These are phyloP conservation scores for Xylogone sp. DNA, from an alignment of 2,329 filamentous ascomycete genomes.

Conservation along the genomic window DNA sequence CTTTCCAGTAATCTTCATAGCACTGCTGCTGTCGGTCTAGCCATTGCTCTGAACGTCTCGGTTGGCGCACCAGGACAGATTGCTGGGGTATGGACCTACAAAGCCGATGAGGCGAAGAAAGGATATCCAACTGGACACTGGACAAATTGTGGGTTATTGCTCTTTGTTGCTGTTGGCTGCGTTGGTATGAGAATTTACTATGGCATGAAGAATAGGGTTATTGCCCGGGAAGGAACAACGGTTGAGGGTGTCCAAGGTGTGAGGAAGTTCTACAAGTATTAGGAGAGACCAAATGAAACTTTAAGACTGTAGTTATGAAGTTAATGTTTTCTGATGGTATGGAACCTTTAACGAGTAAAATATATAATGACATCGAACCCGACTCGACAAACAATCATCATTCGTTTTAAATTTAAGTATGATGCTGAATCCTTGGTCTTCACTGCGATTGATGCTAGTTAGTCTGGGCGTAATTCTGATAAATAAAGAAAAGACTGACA, in stretches of 20 bases:
- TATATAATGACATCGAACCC: no score
- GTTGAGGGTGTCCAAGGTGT: not conserved
- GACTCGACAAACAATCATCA: no score
- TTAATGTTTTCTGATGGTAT: no score
- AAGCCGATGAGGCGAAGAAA: conserved; percentile 50
- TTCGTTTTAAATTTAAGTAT: no score
- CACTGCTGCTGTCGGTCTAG: conserved; percentile 62
- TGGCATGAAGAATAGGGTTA: conserved; percentile 37
- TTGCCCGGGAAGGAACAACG: conserved; percentile 4
- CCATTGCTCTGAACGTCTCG: conserved; percentile 67
- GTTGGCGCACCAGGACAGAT: conserved; percentile 69
- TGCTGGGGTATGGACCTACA: conserved; percentile 71
- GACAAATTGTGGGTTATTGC: conserved; percentile 57
- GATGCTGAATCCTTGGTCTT: no score
- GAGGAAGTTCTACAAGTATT: not conserved
- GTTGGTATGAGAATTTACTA: conserved; percentile 54
- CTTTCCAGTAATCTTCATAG: conserved; percentile 52
- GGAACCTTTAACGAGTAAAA: no score
- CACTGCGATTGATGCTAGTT: no score
- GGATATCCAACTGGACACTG: conserved; percentile 71
- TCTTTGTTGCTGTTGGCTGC: conserved; percentile 54
- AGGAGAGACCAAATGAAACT: no score
- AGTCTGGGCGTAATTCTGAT: no score
- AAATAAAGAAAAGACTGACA: no score
- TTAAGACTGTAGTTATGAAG: no score